A percentile compares a stretch with the other conserved stretches of the same genome.
phyloP scores from a whole-genome alignment of 176 grass and related monocot species.

The Oryza officinalis region DNA sequence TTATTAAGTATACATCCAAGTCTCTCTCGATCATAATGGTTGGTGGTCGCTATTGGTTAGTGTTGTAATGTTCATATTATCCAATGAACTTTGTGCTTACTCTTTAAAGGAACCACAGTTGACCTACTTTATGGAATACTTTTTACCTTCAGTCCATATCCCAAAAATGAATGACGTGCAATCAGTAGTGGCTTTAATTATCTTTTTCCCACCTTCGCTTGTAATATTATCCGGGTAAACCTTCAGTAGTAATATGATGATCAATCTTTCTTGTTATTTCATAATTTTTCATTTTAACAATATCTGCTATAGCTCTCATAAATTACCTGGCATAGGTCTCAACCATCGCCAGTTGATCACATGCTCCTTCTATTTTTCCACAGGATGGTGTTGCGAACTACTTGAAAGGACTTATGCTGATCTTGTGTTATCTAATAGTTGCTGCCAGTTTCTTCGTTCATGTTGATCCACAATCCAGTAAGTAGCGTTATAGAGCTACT shows the following conservation, averaged over 20 bases:
- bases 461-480: constrained; percentile 69
- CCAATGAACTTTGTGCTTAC: neutral
- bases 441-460: constrained; percentile 90
- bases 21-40: too few relatives aligned
- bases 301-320: neutral
- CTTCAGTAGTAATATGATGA: neutral
- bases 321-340: neutral
- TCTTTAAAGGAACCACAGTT: neutral
- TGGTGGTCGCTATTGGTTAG: neutral
- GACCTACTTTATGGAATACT: neutral
- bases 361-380: neutral
- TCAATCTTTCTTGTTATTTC: neutral
- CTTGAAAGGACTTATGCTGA: constrained; percentile 85
- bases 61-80: neutral
- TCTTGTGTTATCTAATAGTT: constrained; percentile 83
- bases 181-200: neutral
- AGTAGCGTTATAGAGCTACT: constrained; percentile 3
- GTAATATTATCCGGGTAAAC: too few relatives aligned
- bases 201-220: neutral
- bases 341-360: neutral
- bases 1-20: neutral
- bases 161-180: neutral
- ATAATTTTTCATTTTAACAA: constrained; percentile 25
- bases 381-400: constrained; percentile 83
- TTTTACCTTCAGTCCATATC: neutral